phyloP scores from a whole-genome alignment of 192 early-diverging fungal genomes.

The Umbelopsis ramanniana region DNA sequence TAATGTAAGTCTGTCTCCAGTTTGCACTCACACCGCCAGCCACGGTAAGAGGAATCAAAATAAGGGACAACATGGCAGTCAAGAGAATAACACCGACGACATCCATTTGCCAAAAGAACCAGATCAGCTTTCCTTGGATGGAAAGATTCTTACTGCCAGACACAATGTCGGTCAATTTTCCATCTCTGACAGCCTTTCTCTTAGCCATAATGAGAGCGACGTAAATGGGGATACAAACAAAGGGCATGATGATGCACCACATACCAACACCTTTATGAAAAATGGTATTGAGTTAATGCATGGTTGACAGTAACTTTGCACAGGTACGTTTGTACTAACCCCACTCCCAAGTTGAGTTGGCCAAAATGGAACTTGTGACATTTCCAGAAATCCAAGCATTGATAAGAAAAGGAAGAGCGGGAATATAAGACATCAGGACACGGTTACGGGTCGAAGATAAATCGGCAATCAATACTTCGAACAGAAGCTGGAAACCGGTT shows the following conservation, averaged over 20 bases:
- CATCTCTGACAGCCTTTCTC: conserved; percentile 1
- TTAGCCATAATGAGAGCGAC: conserved; percentile 6
- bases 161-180: neutral
- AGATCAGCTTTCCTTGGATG: neutral
- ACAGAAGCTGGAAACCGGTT: conserved; percentile 16
- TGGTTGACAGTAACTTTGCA: no score
- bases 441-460: neutral
- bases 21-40: neutral
- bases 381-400: conserved; percentile 15
- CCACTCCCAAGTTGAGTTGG: conserved; percentile 14
- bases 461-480: conserved; percentile 23
- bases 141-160: neutral
- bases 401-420: conserved; percentile 9
- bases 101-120: conserved; percentile 23
- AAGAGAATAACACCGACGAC: conserved; percentile 17
- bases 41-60: conserved; percentile 13
- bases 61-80: neutral
- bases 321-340: neutral
- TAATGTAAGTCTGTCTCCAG: conserved; percentile 2
- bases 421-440: conserved; percentile 18
- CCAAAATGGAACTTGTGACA: conserved; percentile 10
- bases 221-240: conserved; percentile 3
- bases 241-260: conserved; percentile 17
- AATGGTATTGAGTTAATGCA: neutral
- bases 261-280: conserved; percentile 2